A percentile compares a stretch with the other conserved stretches of the same genome.
Conservation (phyloP, 345 rosid species). For the Turritis glabra region DNA sequence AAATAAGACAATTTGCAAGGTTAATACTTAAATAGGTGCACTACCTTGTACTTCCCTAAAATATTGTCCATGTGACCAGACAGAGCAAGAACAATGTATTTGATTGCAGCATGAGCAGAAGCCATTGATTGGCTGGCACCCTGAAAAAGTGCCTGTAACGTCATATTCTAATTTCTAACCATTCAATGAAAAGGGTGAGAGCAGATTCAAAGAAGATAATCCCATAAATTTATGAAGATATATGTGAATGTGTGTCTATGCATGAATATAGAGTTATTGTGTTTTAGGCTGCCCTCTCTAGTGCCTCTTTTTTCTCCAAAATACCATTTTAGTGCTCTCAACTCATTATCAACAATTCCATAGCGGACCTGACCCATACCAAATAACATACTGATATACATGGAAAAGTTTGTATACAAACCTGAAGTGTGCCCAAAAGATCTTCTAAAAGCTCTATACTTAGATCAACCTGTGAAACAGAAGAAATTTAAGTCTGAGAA, state of each 20-base stretch:
- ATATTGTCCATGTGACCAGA: slow-evolving; percentile 85
- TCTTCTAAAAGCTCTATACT: slow-evolving; percentile 76
- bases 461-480: slow-evolving; percentile 62
- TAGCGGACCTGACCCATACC: not conserved
- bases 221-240: not conserved
- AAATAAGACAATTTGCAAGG: not conserved
- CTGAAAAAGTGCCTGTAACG: slow-evolving; percentile 41
- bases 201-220: not conserved
- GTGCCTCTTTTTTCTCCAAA: not conserved
- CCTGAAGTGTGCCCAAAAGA: slow-evolving; percentile 77
- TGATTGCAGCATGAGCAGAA: slow-evolving; percentile 75
- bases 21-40: not conserved
- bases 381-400: not conserved
- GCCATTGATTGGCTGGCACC: slow-evolving; percentile 49
- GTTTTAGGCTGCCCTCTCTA: not conserved
- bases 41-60: slow-evolving; percentile 77
- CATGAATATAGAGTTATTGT: not conserved
- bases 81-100: slow-evolving; percentile 71
- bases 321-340: not conserved
- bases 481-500: slow-evolving; percentile 7
- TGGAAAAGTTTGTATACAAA: slow-evolving; percentile 19
- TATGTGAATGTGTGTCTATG: not conserved
- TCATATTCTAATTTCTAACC: not conserved
- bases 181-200: not conserved
- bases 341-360: not conserved